Evolutionary conservation across 768 basidiomycete species (phyloP).

Genomic region (Leccinum disarticulatum): DNA sequence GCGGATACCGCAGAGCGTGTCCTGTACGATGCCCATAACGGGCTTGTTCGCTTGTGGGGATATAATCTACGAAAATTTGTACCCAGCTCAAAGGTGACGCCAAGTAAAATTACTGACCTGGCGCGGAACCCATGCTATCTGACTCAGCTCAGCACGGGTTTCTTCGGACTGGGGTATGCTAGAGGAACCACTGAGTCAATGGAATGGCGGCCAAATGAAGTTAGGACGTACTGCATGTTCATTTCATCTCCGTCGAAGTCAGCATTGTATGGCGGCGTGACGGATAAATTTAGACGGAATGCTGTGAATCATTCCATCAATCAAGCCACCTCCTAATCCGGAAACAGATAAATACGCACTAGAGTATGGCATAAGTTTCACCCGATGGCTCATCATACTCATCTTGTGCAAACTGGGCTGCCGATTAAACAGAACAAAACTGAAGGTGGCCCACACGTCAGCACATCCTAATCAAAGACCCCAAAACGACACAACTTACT

Average conservation of each 20-base stretch:
- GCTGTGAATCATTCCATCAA: slow-evolving; percentile 47
- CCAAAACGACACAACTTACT: slow-evolving; percentile 57
- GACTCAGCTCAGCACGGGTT: slow-evolving; percentile 95
- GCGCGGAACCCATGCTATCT: slow-evolving; percentile 97
- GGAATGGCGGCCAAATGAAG: slow-evolving; percentile 2
- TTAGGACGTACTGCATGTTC: slow-evolving; percentile 94
- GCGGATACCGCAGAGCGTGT: slow-evolving; percentile 95
- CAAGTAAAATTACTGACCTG: slow-evolving; percentile 53
- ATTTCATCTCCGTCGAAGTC: slow-evolving; percentile 99
- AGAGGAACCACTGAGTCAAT: slow-evolving; percentile 11
- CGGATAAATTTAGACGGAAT: slow-evolving; percentile 96
- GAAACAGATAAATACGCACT: slow-evolving; percentile 53
- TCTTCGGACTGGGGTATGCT: slow-evolving; percentile 98
- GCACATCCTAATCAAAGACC: not conserved
- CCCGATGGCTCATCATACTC: slow-evolving; percentile 99
- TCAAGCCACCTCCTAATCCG: not conserved
- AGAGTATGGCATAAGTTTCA: slow-evolving; percentile 96
- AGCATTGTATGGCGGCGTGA: slow-evolving; percentile 98
- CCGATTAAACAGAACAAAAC: slow-evolving; percentile 79
- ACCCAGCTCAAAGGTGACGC: not conserved
- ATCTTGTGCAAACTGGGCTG: slow-evolving; percentile 99
- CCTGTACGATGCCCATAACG: slow-evolving; percentile 99
- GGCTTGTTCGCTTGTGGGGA: slow-evolving; percentile 99
- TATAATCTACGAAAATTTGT: slow-evolving; percentile 66
- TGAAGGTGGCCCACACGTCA: slow-evolving; percentile 7